Conservation (phyloP, 345 rosid genomes). For the Dipteronia sinensis region DNA sequence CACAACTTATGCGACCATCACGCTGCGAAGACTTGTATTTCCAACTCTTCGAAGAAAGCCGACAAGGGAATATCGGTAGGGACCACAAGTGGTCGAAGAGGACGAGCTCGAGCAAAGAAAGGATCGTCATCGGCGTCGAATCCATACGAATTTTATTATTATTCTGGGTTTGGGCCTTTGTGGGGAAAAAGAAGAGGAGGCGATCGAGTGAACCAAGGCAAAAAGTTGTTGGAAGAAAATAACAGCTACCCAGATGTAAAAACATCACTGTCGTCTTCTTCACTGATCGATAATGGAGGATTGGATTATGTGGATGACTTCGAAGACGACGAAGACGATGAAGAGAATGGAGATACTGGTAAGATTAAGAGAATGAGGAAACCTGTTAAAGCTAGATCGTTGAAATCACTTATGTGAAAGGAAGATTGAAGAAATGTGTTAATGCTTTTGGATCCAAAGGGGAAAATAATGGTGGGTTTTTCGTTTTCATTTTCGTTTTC, state of each 20-base stretch:
- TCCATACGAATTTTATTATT: constrained; percentile 82
- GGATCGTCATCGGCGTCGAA: constrained; percentile 39
- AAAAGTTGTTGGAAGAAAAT: constrained; percentile 1
- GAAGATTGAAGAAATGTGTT: background rate
- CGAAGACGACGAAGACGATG: constrained; percentile 30
- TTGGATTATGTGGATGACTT: constrained; percentile 45
- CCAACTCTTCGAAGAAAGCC: constrained; percentile 10
- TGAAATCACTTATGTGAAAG: constrained; percentile 81
- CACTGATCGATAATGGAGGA: constrained; percentile 29
- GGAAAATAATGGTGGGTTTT: constrained; percentile 6
- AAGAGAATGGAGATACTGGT: constrained; percentile 28
- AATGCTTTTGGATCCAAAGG: background rate
- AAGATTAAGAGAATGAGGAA: constrained; percentile 67
- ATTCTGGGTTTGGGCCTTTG: constrained; percentile 90
- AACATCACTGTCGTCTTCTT: constrained; percentile 30
- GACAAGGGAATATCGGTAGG: constrained; percentile 19
- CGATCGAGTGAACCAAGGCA: constrained; percentile 24
- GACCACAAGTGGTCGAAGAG: constrained; percentile 32
- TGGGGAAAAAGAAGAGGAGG: constrained; percentile 80
- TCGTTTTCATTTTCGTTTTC: background rate
- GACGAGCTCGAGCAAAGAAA: constrained; percentile 48
- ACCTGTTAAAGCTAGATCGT: constrained; percentile 84
- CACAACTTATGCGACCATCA: constrained; percentile 30
- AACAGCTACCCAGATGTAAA: constrained; percentile 15
- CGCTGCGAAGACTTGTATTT: background rate